Conservation (phyloP, 31 red algal species). For the Porphyra umbilicalis region DNA sequence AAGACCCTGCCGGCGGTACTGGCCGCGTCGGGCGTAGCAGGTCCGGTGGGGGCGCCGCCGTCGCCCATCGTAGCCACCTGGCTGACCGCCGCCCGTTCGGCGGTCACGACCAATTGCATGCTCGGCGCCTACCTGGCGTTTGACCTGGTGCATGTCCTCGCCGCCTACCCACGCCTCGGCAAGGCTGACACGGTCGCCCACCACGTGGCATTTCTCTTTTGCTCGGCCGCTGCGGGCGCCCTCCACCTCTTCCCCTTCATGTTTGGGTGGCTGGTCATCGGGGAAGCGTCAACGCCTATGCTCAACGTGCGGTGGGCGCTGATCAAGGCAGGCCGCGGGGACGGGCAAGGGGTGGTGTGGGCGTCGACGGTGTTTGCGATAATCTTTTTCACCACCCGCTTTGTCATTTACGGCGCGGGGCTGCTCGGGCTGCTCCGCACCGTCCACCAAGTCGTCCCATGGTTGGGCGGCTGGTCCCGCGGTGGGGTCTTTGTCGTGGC, state of each 20-base stretch:
- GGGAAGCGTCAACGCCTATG: constrained; percentile 60
- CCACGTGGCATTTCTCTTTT: constrained; percentile 43
- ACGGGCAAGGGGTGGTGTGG: constrained; percentile 4
- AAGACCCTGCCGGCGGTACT: constrained; percentile 1
- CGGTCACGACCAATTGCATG: constrained; percentile 18
- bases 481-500: neutral
- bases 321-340: constrained; percentile 34
- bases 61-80: constrained; percentile 16
- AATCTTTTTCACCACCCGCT: constrained; percentile 50
- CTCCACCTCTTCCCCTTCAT: constrained; percentile 44
- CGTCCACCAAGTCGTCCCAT: constrained; percentile 3
- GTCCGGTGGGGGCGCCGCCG: neutral
- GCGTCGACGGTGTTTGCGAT: constrained; percentile 35
- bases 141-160: constrained; percentile 43
- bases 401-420: constrained; percentile 45
- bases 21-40: neutral
- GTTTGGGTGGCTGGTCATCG: constrained; percentile 61
- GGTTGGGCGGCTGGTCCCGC: constrained; percentile 11
- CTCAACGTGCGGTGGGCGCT: constrained; percentile 66
- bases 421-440: constrained; percentile 22
- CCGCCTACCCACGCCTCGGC: constrained; percentile 40
- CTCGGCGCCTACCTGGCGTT: constrained; percentile 30
- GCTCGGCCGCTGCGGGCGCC: constrained; percentile 30
- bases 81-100: neutral
- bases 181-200: constrained; percentile 41